Evolutionary conservation across 148 eudicot genomes (phyloP).

Genomic region (Diospyros lotus): DNA sequence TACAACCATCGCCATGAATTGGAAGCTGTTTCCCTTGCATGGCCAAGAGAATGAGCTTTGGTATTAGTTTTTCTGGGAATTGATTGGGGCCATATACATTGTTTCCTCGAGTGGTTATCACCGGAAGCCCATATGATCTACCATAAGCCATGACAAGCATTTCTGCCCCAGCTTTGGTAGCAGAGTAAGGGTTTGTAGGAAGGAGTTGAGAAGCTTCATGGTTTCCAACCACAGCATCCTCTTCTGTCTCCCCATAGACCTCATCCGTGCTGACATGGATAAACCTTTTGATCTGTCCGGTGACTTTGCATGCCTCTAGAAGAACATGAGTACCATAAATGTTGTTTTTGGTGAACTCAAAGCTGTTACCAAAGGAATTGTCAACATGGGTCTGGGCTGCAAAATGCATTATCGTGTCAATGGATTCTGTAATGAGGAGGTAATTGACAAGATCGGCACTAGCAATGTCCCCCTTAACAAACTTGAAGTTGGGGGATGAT

Average conservation of each 20-base stretch:
- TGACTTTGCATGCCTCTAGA: conserved; percentile 26
- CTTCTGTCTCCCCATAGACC: conserved; percentile 18
- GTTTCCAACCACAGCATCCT: conserved; percentile 20
- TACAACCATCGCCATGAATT: conserved; percentile 17
- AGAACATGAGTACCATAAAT: conserved; percentile 25
- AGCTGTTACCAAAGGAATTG: conserved; percentile 21
- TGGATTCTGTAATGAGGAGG: conserved; percentile 17
- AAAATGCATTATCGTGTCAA: conserved; percentile 30
- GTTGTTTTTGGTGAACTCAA: conserved; percentile 26
- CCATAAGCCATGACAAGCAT: conserved; percentile 24
- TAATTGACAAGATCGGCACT: conserved; percentile 23
- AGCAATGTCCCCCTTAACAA: conserved; percentile 20
- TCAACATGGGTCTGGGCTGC: conserved; percentile 26
- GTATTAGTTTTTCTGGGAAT: conserved; percentile 21
- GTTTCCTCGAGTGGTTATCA: conserved; percentile 19
- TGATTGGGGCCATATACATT: conserved; percentile 24
- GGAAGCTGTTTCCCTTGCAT: conserved; percentile 18
- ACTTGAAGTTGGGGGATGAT: conserved; percentile 24
- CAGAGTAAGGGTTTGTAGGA: conserved; percentile 13
- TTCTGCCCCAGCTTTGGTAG: conserved; percentile 21
- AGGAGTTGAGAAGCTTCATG: conserved; percentile 22
- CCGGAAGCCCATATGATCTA: conserved; percentile 16
- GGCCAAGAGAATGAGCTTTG: conserved; percentile 20
- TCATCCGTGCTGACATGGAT: conserved; percentile 29
- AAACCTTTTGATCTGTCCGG: conserved; percentile 16